These are phyloP conservation scores for Herpetomonas samuelpessoai DNA, from an alignment of 208 protist genomes.

Conservation along the genomic window DNA sequence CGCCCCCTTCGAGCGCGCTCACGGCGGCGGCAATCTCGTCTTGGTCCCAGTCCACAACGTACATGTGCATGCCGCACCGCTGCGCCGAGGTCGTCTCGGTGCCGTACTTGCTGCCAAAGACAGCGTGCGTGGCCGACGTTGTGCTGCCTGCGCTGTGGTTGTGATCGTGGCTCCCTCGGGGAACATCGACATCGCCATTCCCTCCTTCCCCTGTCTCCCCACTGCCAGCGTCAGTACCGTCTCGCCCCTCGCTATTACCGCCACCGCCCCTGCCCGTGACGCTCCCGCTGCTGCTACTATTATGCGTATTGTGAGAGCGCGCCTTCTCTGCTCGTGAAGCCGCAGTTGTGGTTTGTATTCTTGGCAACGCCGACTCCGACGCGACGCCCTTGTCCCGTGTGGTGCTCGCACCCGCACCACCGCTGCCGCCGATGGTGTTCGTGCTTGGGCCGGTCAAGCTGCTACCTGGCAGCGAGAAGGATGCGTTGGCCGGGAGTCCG, in stretches of 20 bases:
- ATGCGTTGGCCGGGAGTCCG: constrained; percentile 16
- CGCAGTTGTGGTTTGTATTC: not conserved
- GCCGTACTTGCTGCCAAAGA: constrained; percentile 12
- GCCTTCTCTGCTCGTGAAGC: constrained; percentile 5
- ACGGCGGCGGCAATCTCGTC: constrained; percentile 7
- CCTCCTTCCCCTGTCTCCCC: too few relatives aligned
- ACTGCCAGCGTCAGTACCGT: too few relatives aligned
- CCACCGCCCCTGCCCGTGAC: not conserved
- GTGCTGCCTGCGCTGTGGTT: not conserved
- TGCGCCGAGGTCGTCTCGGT: constrained; percentile 22
- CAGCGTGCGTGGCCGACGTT: constrained; percentile 5
- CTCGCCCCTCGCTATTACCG: not conserved
- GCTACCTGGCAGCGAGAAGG: constrained; percentile 13
- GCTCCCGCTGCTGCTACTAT: constrained; percentile 2
- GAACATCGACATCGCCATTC: too few relatives aligned
- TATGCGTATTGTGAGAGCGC: constrained; percentile 5
- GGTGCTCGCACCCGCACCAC: too few relatives aligned
- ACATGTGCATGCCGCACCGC: constrained; percentile 41
- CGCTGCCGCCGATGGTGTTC: too few relatives aligned
- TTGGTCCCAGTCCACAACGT: constrained; percentile 21
- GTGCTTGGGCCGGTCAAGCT: too few relatives aligned
- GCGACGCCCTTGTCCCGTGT: too few relatives aligned
- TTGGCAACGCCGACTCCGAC: too few relatives aligned
- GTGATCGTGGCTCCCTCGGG: too few relatives aligned
- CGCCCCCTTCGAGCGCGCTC: not conserved